Evolutionary conservation across 2,329 filamentous ascomycete genomes (phyloP), one percentile per base, ranked within the genome.

Genomic region (Colletotrichum lentis): DNA sequence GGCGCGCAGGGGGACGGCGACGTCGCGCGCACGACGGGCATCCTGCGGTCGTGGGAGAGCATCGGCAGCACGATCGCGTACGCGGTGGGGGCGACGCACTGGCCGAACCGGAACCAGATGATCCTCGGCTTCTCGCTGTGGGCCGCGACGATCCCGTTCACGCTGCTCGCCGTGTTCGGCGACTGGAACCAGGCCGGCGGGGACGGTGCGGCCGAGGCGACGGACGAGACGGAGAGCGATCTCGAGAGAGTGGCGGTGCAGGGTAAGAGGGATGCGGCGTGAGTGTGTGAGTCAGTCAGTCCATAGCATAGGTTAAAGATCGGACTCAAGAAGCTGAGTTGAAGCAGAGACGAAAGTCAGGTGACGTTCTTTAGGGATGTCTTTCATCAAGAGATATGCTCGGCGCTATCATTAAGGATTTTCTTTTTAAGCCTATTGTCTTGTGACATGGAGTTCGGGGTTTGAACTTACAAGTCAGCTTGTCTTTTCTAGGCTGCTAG

Each of bases 81-180:
- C 24, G 61, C 61, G 5, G 61, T 64, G 10, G 65, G 54, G 18
- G 61, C 61, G 5, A 60, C 64, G n/a, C 64, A 53, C 20, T 67
- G 64, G 64, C 64, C 64, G 37, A 67, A 67, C 52, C 63, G n/a
- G 46, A 63, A 67, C 27, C 64, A 67, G 39, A 67, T 67, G 64
- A 49, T 67, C 2, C 11, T 67, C 16, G 59, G 64, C 3, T 63
- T 67, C 11, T 57, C 59, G 16, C 39, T 67, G 59, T 67, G 64
- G 64, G 64, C 58, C 1, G 18, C 44, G 7, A 67, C 61, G 2
- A 59, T 64, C 37, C 61, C 65, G 22, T 68, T 68, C 3, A 68
- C 65, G 39, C 54, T 64, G n/a, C 61, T 64, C 18, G 61, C 65
- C 1, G 61, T 68, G 2, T 68, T 68, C 55, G 65, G 65, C 7